Evolutionary conservation across 495 filamentous ascomycete species (phyloP).

Genomic region (Neurospora sp.): DNA sequence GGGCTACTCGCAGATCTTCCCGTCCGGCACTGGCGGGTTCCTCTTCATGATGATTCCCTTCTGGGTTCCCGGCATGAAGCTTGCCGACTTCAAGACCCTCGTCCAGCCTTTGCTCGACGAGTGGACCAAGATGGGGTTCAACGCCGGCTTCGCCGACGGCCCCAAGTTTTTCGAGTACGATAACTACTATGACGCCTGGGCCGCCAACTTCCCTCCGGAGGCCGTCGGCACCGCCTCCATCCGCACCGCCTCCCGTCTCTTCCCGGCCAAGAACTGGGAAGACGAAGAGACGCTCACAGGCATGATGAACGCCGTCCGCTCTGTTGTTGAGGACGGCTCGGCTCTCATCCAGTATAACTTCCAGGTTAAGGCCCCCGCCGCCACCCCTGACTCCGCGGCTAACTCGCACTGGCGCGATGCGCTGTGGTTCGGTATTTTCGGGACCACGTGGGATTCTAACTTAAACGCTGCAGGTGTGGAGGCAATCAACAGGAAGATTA

Average conservation of each 20-base stretch:
- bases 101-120: conserved; percentile 29
- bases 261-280: conserved; percentile 20
- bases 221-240: conserved; percentile 12
- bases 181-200: conserved; percentile 13
- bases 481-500: conserved; percentile 11
- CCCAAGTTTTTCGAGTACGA: conserved; percentile 13
- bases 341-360: conserved; percentile 16
- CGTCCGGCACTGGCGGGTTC: conserved; percentile 4
- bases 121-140: conserved; percentile 24
- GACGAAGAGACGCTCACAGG: conserved; percentile 18
- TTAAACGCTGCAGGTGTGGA: neutral
- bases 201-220: conserved; percentile 9
- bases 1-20: conserved; percentile 31
- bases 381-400: conserved; percentile 5
- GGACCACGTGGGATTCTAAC: conserved; percentile 3
- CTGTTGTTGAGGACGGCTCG: conserved; percentile 10
- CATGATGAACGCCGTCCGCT: conserved; percentile 11
- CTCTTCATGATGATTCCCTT: conserved; percentile 13
- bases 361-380: conserved; percentile 5
- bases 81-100: conserved; percentile 14
- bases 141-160: conserved; percentile 11
- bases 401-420: conserved; percentile 17
- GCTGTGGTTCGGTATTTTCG: conserved; percentile 8
- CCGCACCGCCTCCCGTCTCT: conserved; percentile 30
- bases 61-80: conserved; percentile 10